Conservation (phyloP, 768 basidiomycete species). For the Termitomyces sp. region DNA sequence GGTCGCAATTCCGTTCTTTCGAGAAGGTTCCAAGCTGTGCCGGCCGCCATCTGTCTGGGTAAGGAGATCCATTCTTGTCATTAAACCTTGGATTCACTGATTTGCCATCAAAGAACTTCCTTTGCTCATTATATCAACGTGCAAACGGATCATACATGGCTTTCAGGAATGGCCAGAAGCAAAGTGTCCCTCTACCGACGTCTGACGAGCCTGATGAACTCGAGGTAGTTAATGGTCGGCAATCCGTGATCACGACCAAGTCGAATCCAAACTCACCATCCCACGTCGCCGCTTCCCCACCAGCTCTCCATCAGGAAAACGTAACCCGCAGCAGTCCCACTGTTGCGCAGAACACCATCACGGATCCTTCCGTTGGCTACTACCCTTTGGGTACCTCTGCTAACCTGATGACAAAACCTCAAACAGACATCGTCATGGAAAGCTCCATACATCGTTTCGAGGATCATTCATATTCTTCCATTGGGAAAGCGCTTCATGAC, state of each 20-base stretch:
- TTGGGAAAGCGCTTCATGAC: conserved; percentile 8
- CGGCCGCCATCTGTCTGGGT: conserved; percentile 33
- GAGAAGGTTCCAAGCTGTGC: conserved; percentile 34
- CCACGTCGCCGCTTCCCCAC: conserved; percentile 14
- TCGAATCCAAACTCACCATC: conserved; percentile 26
- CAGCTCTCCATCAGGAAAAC: conserved; percentile 12
- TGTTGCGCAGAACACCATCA: not conserved
- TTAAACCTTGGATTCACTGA: not conserved
- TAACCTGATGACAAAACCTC: conserved; percentile 1
- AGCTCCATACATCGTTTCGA: conserved; percentile 8
- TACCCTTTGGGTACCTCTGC: conserved; percentile 18
- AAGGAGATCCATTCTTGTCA: conserved; percentile 5
- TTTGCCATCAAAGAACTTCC: conserved; percentile 23
- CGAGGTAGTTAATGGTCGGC: conserved; percentile 30
- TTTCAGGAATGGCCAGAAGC: conserved; percentile 21
- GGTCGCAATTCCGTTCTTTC: conserved; percentile 32
- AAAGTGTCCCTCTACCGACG: not conserved
- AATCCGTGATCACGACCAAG: conserved; percentile 26
- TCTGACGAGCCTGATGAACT: conserved; percentile 27
- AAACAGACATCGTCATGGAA: conserved; percentile 10
- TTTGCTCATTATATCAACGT: conserved; percentile 31
- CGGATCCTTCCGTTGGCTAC: conserved; percentile 21
- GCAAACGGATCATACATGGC: conserved; percentile 27
- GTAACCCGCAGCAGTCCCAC: conserved; percentile 15
- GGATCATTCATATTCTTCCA: conserved; percentile 9